Percentiles rank a stretch among this genome's conserved stretches.
These are phyloP conservation scores for Fusarium vanettenii DNA, from an alignment of 2,329 filamentous ascomycete genomes.

Conservation along the genomic window DNA sequence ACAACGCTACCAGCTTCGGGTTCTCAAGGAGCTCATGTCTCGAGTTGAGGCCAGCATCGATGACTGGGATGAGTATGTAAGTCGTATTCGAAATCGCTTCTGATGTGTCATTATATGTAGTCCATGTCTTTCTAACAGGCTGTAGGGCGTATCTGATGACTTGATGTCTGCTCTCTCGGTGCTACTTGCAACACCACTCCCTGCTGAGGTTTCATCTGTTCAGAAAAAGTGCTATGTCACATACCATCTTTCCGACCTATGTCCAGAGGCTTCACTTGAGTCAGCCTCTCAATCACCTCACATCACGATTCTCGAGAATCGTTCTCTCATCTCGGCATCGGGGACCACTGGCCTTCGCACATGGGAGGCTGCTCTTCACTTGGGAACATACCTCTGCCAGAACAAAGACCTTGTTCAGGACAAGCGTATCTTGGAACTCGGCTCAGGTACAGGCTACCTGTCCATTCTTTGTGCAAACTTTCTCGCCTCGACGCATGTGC, in stretches of 20 bases:
- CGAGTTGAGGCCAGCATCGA: constrained; percentile 79
- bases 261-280: constrained; percentile 8
- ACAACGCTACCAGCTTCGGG: constrained; percentile 74
- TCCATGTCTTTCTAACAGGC: constrained; percentile 37
- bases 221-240: constrained; percentile 82
- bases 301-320: constrained; percentile 77
- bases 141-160: constrained; percentile 84
- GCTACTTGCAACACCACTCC: constrained; percentile 72
- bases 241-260: constrained; percentile 64
- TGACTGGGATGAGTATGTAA: constrained; percentile 90
- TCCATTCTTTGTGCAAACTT: constrained; percentile 79
- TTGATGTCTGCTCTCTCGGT: constrained; percentile 76
- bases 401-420: constrained; percentile 58
- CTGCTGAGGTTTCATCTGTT: constrained; percentile 72
- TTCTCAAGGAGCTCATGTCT: constrained; percentile 78
- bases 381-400: constrained; percentile 75
- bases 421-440: constrained; percentile 76
- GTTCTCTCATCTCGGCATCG: constrained; percentile 74
- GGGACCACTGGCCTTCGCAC: constrained; percentile 83
- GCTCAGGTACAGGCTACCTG: constrained; percentile 81
- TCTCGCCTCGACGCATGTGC: constrained; percentile 68
- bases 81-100: constrained; percentile 47
- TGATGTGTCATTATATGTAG: neutral
- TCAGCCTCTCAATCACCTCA: neutral
- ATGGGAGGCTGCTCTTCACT: constrained; percentile 83